Conservation (phyloP, 345 rosid genomes). For the Dovyalis caffra region DNA sequence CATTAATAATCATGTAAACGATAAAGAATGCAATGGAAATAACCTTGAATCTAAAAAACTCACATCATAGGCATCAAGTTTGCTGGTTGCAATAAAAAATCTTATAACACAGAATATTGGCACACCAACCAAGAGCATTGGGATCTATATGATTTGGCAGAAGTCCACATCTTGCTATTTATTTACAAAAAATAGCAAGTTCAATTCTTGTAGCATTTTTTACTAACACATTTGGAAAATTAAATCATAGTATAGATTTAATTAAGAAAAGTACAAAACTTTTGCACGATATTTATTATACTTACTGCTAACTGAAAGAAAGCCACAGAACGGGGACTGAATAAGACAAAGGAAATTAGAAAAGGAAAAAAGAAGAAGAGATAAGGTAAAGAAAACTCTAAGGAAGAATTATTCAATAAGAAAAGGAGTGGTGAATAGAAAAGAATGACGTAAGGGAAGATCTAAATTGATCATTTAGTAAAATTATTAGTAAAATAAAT, state of each 20-base stretch:
- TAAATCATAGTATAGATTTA: not conserved
- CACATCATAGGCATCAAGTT: not conserved
- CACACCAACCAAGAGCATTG: not conserved
- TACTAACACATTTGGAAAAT: not conserved
- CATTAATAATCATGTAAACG: not conserved
- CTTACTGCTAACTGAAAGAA: not conserved
- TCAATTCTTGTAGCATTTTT: not conserved
- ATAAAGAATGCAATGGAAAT: not conserved
- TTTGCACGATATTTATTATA: not conserved
- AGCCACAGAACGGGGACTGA: not conserved
- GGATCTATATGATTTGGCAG: not conserved
- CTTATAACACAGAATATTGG: not conserved
- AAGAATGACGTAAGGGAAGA: too few relatives aligned
- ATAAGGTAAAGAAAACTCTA: not conserved
- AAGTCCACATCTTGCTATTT: not conserved
- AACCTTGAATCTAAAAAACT: not conserved
- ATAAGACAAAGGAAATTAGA: not conserved
- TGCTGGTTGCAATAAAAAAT: not conserved
- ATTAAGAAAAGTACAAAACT: not conserved
- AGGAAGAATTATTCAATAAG: not conserved
- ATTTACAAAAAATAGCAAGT: not conserved
- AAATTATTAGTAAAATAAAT: not conserved
- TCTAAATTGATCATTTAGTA: not conserved
- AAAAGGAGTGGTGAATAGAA: too few relatives aligned
- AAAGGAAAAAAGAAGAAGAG: not conserved